phyloP scores from a whole-genome alignment of 2,329 filamentous ascomycete genomes.

The Penicillium sp. region DNA sequence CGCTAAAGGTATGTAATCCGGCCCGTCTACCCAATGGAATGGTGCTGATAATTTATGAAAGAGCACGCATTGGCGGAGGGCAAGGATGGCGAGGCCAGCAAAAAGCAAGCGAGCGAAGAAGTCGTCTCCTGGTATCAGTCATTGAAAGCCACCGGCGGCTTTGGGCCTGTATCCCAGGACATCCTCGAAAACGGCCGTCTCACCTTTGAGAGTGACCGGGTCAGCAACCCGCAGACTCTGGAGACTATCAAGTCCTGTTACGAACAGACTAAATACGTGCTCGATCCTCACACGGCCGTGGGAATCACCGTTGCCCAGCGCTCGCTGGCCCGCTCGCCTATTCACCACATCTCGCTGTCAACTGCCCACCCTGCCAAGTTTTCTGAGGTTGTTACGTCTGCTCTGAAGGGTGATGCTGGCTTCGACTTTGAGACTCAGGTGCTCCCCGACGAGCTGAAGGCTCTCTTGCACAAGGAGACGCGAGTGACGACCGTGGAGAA shows the following conservation, averaged over 20 bases:
- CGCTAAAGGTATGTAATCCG: too few species aligned
- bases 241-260: conserved; percentile 62
- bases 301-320: conserved; percentile 74
- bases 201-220: conserved; percentile 77
- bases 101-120: conserved; percentile 63
- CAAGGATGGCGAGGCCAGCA: conserved; percentile 45
- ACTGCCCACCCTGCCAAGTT: conserved; percentile 98
- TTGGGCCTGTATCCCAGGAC: conserved; percentile 71
- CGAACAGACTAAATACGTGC: conserved; percentile 66
- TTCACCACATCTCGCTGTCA: conserved; percentile 75
- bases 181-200: conserved; percentile 68
- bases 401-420: conserved; percentile 65
- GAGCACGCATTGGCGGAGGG: too few species aligned
- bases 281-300: conserved; percentile 91
- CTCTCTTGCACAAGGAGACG: conserved; percentile 3
- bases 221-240: conserved; percentile 63
- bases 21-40: too few species aligned
- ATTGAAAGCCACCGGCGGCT: conserved; percentile 77
- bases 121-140: conserved; percentile 75
- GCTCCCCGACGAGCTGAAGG: conserved; percentile 5
- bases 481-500: not conserved
- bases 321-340: conserved; percentile 58
- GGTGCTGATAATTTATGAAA: too few species aligned
- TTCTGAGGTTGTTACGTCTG: conserved; percentile 74
- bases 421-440: conserved; percentile 80